These are phyloP conservation scores for Aschersonia sp. DNA, from an alignment of 2,329 filamentous ascomycete genomes.

Conservation along the genomic window DNA sequence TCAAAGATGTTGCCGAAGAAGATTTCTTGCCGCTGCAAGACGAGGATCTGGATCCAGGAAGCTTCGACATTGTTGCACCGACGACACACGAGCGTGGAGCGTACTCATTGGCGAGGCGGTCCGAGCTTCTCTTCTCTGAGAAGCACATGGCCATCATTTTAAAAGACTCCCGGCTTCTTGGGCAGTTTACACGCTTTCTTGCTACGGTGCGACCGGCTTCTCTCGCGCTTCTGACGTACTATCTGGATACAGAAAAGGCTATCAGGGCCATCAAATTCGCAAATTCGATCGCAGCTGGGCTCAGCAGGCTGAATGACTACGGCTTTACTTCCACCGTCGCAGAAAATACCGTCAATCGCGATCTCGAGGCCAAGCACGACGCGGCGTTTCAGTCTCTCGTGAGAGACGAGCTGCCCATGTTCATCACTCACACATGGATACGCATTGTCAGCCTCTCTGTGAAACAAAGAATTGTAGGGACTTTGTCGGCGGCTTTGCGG, in stretches of 20 bases:
- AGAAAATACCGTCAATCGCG: constrained; percentile 37
- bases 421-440: constrained; percentile 53
- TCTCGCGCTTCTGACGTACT: constrained; percentile 53
- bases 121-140: constrained; percentile 49
- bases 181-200: constrained; percentile 54
- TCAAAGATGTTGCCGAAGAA: neutral
- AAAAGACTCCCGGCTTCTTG: constrained; percentile 43
- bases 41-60: neutral
- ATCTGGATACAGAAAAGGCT: constrained; percentile 57
- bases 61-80: constrained; percentile 1
- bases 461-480: constrained; percentile 51
- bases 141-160: constrained; percentile 54
- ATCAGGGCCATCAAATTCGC: constrained; percentile 56
- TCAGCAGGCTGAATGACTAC: constrained; percentile 39
- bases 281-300: constrained; percentile 49
- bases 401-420: constrained; percentile 55
- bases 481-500: constrained; percentile 44
- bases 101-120: constrained; percentile 46
- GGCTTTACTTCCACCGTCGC: constrained; percentile 38
- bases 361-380: constrained; percentile 47
- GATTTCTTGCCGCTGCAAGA: neutral
- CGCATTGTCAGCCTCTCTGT: constrained; percentile 57
- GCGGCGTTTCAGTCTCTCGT: constrained; percentile 50
- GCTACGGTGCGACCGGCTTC: constrained; percentile 43
- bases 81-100: neutral